Evolutionary conservation across 83 land plant species (phyloP), one percentile per base, ranked within the genome.

Genomic region (Picea mariana): DNA sequence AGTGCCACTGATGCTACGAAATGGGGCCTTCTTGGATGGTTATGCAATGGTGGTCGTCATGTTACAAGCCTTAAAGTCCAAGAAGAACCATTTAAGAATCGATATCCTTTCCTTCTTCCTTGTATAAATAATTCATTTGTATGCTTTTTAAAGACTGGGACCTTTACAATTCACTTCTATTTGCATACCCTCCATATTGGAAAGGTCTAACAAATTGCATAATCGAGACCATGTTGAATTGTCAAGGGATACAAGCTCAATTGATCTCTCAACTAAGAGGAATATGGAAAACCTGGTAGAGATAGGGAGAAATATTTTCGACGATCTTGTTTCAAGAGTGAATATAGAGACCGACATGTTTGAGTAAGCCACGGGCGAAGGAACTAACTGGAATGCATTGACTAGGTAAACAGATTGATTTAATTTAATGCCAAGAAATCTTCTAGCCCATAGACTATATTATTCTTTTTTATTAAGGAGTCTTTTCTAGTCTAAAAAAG

Each of bases 21-120:
- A 71, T 89, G 91, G 91, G 88, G 91, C 11, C 21, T 79, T 1
- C 13, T 88, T 2, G 81, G 78, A 5, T 86, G 86, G 86, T 26
- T 89, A 49, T 16, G 5, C 21, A 21, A 31, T 1, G 75, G 77
- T 1, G 82, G 86, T 3, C 2, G 83, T 84, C 0, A 80, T 83
- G 9, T 89, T 86, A 40, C 81, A 81, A 84, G 84, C 91, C 24
- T 85, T 89, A 18, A 83, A 79, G 3, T 82, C 81, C 42, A 85
- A 82, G 20, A 12, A 62, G 8, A 89, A 81, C 71, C 86, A 89
- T 52, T 82, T 89, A 26, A 61, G 91, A 0, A 83, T 89, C 67
- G 85, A 86, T 55, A 88, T 89, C 12, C 52, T 9, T 47, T 47
- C 52, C 9, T 47, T 47, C 55, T 9, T 49, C 52, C 52, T 1